Evolutionary conservation across 148 eudicot genomes (phyloP).

Genomic region (Rhododendron ovatum): DNA sequence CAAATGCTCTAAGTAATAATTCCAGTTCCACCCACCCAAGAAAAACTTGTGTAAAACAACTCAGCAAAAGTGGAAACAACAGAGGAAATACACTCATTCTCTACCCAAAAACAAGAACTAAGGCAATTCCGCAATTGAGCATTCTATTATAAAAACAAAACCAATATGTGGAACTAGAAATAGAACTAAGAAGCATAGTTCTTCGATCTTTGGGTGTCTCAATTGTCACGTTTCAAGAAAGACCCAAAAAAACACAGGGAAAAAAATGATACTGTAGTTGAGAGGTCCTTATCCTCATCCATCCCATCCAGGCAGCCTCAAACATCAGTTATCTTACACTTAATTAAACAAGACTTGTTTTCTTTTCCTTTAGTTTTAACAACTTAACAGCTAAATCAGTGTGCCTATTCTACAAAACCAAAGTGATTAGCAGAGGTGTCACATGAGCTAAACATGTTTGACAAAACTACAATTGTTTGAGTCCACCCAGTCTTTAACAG

Average conservation of each 20-base stretch:
- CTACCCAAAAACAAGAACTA: background rate
- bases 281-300: background rate
- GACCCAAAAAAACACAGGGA: background rate
- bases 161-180: background rate
- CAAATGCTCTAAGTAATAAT: background rate
- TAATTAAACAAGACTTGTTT: background rate
- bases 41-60: no score
- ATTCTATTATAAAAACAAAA: background rate
- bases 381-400: no score
- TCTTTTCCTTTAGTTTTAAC: background rate
- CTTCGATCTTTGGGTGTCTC: background rate
- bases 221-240: background rate
- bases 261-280: background rate
- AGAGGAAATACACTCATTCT: background rate
- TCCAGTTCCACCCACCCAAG: background rate
- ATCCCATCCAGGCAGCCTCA: background rate
- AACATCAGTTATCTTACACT: background rate
- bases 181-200: background rate
- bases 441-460: no score
- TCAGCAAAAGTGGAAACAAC: background rate
- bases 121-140: background rate
- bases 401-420: no score
- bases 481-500: no score
- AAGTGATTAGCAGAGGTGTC: no score
- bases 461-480: no score